A percentile compares a stretch with the other conserved stretches of the same genome.
phyloP scores from a whole-genome alignment of 345 rosid species.

The Lumnitzera littorea region DNA sequence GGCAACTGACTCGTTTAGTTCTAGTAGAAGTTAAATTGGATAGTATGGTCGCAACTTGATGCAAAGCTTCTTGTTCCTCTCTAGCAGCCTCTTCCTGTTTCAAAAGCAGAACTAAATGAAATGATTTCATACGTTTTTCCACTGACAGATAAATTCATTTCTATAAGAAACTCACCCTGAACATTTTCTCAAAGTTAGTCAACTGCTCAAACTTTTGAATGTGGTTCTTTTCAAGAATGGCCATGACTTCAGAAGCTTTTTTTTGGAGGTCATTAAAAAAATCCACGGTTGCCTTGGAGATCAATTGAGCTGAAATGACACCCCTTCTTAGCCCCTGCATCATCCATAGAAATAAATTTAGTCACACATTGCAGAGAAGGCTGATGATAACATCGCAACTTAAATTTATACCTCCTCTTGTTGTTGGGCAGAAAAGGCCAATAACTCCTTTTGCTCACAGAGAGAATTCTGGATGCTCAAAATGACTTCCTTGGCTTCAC shows the following conservation, averaged over 20 bases:
- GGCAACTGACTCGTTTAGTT: constrained; percentile 51
- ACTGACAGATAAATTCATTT: neutral
- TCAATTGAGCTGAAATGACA: constrained; percentile 50
- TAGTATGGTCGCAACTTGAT: constrained; percentile 55
- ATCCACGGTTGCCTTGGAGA: constrained; percentile 49
- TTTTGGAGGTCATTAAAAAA: constrained; percentile 46
- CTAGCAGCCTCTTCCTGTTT: constrained; percentile 71
- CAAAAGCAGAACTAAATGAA: constrained; percentile 4
- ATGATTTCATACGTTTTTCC: neutral
- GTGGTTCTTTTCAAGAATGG: constrained; percentile 43
- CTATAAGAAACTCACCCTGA: constrained; percentile 35
- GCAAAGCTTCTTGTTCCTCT: constrained; percentile 69
- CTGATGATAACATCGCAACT: neutral
- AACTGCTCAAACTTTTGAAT: constrained; percentile 39
- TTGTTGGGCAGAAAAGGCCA: constrained; percentile 50
- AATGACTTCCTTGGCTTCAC: constrained; percentile 50
- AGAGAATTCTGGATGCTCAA: constrained; percentile 48
- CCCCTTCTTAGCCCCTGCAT: constrained; percentile 48
- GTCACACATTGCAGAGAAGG: neutral
- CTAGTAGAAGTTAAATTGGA: constrained; percentile 53
- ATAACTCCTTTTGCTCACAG: constrained; percentile 48
- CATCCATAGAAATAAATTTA: neutral
- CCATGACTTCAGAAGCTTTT: constrained; percentile 46
- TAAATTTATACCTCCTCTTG: constrained; percentile 49
- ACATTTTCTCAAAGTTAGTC: constrained; percentile 46